Evolutionary conservation across 108 stramenopile genomes (phyloP), one percentile per base, ranked within the genome.

Genomic region (Nitzschia sp.): DNA sequence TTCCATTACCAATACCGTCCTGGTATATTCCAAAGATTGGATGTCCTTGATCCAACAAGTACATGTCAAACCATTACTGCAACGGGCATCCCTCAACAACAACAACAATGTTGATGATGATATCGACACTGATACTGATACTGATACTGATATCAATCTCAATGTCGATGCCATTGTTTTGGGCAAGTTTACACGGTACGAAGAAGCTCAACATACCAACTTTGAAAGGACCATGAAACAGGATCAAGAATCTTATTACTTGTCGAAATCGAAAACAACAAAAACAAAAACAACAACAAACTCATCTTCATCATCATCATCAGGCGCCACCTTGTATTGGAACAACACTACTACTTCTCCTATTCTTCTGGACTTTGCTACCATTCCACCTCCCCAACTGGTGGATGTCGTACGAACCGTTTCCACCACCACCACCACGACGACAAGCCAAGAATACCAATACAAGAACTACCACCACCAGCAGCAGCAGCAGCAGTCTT

Each of bases 181-280:
- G 23, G 71, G 71, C 16, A 72, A 72, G 31, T 63, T 72, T 56
- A 72, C 61, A 23, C 35, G 44, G 3, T 72, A 54, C 35, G 29
- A 53, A 21, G 59, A 72, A 26, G 53, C 71, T 1, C 27, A 63
- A 32, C 30, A 38, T 38, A 72, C 71, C 25, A 63, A 63, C 33
- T 72, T 63, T 63, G 71, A 58, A 60, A 38, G 26, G 8, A 70
- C 69, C n/a, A 70, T 70, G 69, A 31, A 47, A 11, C 11, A 60
- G 3, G 58, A 70, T 45, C 41, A 70, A 59, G 45, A 60, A 17
- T 15, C 23, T 0, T 68, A 70, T 4, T 44, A 38, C 30, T 11
- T 59, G 0, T 29, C 0, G 8, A 0, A 54, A 23, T 21, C 6
- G 4, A n/a, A n/a, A n/a, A n/a, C n/a, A n/a, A n/a, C n/a, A 19